Conservation (phyloP, 176 grass and related monocot species). For the Dactylis glomerata region DNA sequence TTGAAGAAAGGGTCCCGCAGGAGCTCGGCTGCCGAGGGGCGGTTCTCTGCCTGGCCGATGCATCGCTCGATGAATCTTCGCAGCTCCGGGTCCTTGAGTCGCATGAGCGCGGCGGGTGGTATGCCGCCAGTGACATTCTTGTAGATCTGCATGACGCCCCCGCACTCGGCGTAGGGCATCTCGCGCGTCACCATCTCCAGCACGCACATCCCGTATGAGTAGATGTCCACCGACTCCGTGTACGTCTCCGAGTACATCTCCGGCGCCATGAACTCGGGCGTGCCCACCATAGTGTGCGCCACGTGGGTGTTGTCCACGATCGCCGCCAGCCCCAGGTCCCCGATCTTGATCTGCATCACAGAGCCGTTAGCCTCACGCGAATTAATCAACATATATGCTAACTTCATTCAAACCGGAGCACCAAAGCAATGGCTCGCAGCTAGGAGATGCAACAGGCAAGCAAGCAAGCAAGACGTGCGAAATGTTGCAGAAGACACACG, state of each 20-base stretch:
- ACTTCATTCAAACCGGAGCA: neutral
- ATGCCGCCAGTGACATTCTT: constrained; percentile 51
- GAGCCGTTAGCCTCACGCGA: neutral
- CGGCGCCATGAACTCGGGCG: constrained; percentile 98
- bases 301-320: constrained; percentile 75
- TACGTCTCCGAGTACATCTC: constrained; percentile 93
- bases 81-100: constrained; percentile 65
- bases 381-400: neutral
- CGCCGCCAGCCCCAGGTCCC: constrained; percentile 87
- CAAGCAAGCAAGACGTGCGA: constrained; percentile 26
- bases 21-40: constrained; percentile 73
- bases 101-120: constrained; percentile 47
- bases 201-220: constrained; percentile 92
- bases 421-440: constrained; percentile 18
- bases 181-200: constrained; percentile 95
- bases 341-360: constrained; percentile 73
- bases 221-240: constrained; percentile 95
- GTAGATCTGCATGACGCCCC: constrained; percentile 72
- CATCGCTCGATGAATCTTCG: constrained; percentile 77
- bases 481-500: neutral
- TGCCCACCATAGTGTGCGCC: constrained; percentile 86
- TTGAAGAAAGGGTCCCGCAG: constrained; percentile 72
- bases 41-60: constrained; percentile 52
- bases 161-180: constrained; percentile 88
- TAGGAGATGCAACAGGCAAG: neutral